Evolutionary conservation across 768 basidiomycete genomes (phyloP), one percentile per base, ranked within the genome.

Genomic region (Cyclocybe cylindracea): DNA sequence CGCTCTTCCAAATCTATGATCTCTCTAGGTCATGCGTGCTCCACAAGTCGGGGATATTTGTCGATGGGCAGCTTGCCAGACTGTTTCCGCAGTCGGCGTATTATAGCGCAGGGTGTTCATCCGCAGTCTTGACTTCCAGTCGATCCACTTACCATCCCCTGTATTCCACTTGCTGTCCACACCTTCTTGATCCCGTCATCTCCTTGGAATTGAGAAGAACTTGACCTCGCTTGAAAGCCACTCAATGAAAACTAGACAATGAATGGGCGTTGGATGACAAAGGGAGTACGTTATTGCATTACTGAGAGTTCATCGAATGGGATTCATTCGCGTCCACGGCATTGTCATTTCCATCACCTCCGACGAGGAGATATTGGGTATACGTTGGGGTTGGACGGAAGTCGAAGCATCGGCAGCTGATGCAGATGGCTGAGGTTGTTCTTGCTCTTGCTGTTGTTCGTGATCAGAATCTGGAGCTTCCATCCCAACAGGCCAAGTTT

Each of bases 401-500:
- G 31, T 24, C 39, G 33, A 18, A 37, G 35, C 10, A 11, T 33
- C 37, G n/a, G 24, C 33, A 13, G 46, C 29, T 6, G 45, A 16
- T 38, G 29, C 38, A 16, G 10, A 24, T 37, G 47, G 32, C 48
- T 38, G 7, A 31, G 31, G 29, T 37, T 52, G 38, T n/a, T 42
- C 19, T 33, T 13, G 51, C 7, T 50, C 43, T 46, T 41, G 48
- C 33, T 60, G 61, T 10, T 74, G 57, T 41, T 75, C 72, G 40
- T 87, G 81, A 59, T 88, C 86, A 10, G 86, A 76, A 46, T 83
- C 81, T 7, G 82, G 86, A n/a, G 70, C 86, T 3, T 73, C 67
- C 35, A 79, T 73, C 13, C 80, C 84, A 36, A 70, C 68, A 14
- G 90, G 90, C 90, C 90, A 92, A 40, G 86, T 89, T 44, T 82